Conservation (phyloP, 2,329 filamentous ascomycete species). For the Emydomyces testavorans region DNA sequence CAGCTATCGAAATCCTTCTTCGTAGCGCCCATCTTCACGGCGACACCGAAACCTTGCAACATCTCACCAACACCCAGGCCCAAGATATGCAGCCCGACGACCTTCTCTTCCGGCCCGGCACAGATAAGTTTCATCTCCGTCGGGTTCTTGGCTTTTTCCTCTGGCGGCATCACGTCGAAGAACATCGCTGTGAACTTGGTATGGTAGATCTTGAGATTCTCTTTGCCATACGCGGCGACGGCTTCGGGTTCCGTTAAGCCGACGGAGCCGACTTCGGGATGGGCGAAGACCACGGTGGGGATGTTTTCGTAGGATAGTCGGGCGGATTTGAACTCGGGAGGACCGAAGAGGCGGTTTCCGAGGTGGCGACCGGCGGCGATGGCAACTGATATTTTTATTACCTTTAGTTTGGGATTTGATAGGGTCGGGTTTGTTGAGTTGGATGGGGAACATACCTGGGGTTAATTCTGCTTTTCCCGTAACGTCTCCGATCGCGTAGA, state of each 20-base stretch:
- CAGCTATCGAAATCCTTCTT: constrained; percentile 66
- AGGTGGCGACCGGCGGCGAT: constrained; percentile 43
- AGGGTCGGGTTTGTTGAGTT: too few species aligned
- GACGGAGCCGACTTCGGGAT: constrained; percentile 40
- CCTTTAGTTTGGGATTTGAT: too few species aligned
- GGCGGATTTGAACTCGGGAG: constrained; percentile 33
- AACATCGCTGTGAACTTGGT: constrained; percentile 42
- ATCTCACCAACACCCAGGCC: constrained; percentile 48
- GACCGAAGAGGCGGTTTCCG: constrained; percentile 41
- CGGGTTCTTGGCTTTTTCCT: constrained; percentile 41
- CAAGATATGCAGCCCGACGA: constrained; percentile 42
- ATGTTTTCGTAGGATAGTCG: constrained; percentile 41
- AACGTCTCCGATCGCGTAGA: constrained; percentile 43
- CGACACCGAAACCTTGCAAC: constrained; percentile 65
- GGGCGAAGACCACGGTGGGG: constrained; percentile 43
- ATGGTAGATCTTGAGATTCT: constrained; percentile 41
- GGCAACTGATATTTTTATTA: constrained; percentile 37
- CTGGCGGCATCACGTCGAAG: constrained; percentile 37
- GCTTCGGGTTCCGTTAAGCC: constrained; percentile 42
- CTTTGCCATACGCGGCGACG: constrained; percentile 37
- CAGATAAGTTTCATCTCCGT: constrained; percentile 43
- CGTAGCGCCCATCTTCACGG: constrained; percentile 67
- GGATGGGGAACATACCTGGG: constrained; percentile 30
- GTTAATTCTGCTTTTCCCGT: constrained; percentile 42
- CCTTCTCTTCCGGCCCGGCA: constrained; percentile 39